phyloP scores from a whole-genome alignment of 1,284 basidiomycete species.

The Paramarasmius palmivorus region DNA sequence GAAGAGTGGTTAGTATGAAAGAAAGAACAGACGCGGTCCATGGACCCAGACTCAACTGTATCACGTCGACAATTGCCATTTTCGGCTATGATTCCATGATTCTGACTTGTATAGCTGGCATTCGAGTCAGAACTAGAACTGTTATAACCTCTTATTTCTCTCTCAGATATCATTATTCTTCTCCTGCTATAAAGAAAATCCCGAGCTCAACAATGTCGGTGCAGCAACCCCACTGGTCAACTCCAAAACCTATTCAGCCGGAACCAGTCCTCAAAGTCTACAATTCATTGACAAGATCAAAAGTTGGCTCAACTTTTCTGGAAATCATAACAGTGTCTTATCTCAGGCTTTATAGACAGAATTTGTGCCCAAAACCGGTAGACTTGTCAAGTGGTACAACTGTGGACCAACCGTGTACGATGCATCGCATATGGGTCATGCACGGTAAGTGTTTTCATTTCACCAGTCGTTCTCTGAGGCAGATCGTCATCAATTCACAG shows the following conservation, averaged over 20 bases:
- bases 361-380: slow-evolving; percentile 80
- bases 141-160: no score
- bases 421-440: slow-evolving; percentile 98
- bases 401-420: slow-evolving; percentile 99
- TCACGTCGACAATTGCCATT: no score
- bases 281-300: slow-evolving; percentile 92
- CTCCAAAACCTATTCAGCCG: slow-evolving; percentile 46
- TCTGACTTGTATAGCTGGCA: no score
- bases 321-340: slow-evolving; percentile 5
- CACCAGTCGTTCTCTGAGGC: background rate
- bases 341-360: slow-evolving; percentile 60
- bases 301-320: slow-evolving; percentile 52
- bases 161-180: no score
- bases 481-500: slow-evolving; percentile 40
- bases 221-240: slow-evolving; percentile 58
- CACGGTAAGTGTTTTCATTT: slow-evolving; percentile 57
- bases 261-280: slow-evolving; percentile 83
- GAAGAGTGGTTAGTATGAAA: no score
- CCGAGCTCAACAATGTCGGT: slow-evolving; percentile 36
- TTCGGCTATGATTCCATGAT: no score
- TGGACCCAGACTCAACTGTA: no score
- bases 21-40: no score
- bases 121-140: no score
- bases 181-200: background rate
- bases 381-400: slow-evolving; percentile 98